Evolutionary conservation across 108 stramenopile species (phyloP).

Genomic region (Seminavis robusta): DNA sequence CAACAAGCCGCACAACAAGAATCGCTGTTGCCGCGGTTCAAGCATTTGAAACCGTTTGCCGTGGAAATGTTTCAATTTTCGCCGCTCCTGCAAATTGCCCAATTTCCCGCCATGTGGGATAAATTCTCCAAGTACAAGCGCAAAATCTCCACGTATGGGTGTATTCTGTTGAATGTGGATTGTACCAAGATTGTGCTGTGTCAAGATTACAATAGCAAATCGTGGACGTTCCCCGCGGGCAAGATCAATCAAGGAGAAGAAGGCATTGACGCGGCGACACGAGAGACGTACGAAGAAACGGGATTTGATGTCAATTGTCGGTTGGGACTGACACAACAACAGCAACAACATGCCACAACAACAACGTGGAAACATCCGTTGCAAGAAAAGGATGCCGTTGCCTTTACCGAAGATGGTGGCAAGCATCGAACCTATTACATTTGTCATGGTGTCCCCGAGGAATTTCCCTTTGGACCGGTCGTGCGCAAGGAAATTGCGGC

Average conservation of each 20-base stretch:
- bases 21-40: constrained; percentile 49
- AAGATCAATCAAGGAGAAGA: constrained; percentile 86
- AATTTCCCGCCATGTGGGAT: constrained; percentile 67
- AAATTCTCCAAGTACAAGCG: constrained; percentile 74
- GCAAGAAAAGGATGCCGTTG: constrained; percentile 34
- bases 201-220: constrained; percentile 60
- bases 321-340: constrained; percentile 26
- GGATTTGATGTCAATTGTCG: constrained; percentile 78
- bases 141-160: constrained; percentile 78
- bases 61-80: constrained; percentile 63
- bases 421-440: constrained; percentile 78
- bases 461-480: constrained; percentile 83
- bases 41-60: constrained; percentile 67
- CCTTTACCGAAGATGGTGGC: constrained; percentile 51
- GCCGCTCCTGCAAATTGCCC: constrained; percentile 42
- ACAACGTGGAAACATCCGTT: constrained; percentile 49
- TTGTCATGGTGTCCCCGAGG: constrained; percentile 74
- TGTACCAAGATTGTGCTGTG: constrained; percentile 58
- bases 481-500: constrained; percentile 79
- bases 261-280: constrained; percentile 62
- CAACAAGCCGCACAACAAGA: constrained; percentile 1
- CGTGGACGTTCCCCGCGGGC: constrained; percentile 82
- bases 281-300: constrained; percentile 92
- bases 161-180: constrained; percentile 60
- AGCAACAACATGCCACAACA: neutral